Evolutionary conservation across 805 yeast species (phyloP).

Genomic region (Candida schatavii): DNA sequence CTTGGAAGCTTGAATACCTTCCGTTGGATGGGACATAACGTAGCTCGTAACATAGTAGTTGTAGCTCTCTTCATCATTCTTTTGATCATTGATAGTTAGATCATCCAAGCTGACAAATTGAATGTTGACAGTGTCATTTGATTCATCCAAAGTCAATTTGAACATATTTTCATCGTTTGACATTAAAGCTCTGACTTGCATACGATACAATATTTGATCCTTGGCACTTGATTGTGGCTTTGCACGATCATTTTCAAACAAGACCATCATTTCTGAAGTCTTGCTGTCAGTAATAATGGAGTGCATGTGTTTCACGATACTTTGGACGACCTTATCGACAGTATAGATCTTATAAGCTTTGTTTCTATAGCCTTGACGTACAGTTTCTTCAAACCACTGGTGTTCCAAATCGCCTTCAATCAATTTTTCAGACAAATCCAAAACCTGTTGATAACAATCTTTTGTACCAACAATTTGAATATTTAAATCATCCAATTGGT

Average conservation of each 20-base stretch:
- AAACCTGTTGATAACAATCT: slow-evolving; percentile 75
- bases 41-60: slow-evolving; percentile 91
- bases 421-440: slow-evolving; percentile 67
- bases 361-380: slow-evolving; percentile 93
- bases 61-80: slow-evolving; percentile 79
- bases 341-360: slow-evolving; percentile 92
- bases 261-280: slow-evolving; percentile 72
- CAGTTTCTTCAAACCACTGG: slow-evolving; percentile 90
- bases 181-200: slow-evolving; percentile 81
- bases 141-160: slow-evolving; percentile 69
- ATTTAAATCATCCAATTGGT: slow-evolving; percentile 79
- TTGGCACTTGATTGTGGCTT: slow-evolving; percentile 66
- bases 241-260: slow-evolving; percentile 80
- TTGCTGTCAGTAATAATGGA: slow-evolving; percentile 74
- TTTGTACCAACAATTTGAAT: slow-evolving; percentile 60
- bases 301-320: slow-evolving; percentile 75
- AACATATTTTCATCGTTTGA: slow-evolving; percentile 86
- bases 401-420: slow-evolving; percentile 91
- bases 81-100: slow-evolving; percentile 67
- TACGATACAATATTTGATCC: slow-evolving; percentile 86
- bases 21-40: slow-evolving; percentile 95
- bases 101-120: slow-evolving; percentile 88
- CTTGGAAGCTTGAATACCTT: slow-evolving; percentile 80
- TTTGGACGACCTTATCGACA: slow-evolving; percentile 84
- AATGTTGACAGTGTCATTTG: slow-evolving; percentile 53